These are phyloP conservation scores for Tardiomyces blankii DNA, from an alignment of 1,139 yeast genomes.

Conservation along the genomic window DNA sequence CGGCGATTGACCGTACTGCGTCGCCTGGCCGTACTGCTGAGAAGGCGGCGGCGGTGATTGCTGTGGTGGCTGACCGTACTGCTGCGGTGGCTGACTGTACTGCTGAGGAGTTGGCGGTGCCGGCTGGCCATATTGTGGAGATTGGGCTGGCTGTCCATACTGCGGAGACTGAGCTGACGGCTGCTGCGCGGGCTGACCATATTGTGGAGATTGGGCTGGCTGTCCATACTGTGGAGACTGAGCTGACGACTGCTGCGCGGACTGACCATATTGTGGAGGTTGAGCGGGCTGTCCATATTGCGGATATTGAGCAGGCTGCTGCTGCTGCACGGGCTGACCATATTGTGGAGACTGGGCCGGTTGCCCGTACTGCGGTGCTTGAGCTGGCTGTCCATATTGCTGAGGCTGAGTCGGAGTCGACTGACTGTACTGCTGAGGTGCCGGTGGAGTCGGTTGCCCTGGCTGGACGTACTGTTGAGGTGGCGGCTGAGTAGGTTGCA, in stretches of 20 bases:
- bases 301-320: constrained; percentile 10
- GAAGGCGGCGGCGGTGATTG: constrained; percentile 1
- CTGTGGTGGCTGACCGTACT: constrained; percentile 3
- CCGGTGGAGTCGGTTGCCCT: constrained; percentile 7
- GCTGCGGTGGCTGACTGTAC: constrained; percentile 6
- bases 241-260: constrained; percentile 6
- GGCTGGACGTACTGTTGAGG: not conserved
- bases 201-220: no score
- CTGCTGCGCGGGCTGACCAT: no score
- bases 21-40: constrained; percentile 1
- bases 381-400: no score
- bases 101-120: constrained; percentile 7
- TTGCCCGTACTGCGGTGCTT: constrained; percentile 10
- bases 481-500: constrained; percentile 6
- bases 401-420: no score
- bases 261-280: not conserved
- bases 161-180: constrained; percentile 4
- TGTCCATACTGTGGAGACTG: constrained; percentile 7
- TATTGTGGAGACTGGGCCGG: no score
- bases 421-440: constrained; percentile 7
- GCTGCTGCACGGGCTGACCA: no score
- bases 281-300: constrained; percentile 8
- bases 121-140: not conserved
- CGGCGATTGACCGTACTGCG: not conserved
- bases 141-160: constrained; percentile 5